Conservation (phyloP, 2,329 filamentous ascomycete species). For the Trichoderma asperellum region DNA sequence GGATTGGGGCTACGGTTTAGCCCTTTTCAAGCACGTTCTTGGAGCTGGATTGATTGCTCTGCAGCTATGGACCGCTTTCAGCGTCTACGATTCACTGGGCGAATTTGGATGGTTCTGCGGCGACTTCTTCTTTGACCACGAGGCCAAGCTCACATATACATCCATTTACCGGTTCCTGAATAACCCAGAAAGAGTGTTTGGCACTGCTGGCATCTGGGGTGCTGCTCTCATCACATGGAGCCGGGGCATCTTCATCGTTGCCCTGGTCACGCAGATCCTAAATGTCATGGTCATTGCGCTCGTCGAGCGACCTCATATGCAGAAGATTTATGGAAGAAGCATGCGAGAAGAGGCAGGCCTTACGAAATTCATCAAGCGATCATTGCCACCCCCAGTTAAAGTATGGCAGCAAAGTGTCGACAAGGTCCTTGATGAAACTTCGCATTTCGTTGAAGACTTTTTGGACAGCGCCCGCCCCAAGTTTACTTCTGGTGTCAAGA, state of each 20-base stretch:
- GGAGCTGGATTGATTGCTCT: conserved; percentile 80
- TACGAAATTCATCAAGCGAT: conserved; percentile 86
- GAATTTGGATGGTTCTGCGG: conserved; percentile 99
- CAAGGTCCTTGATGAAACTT: conserved; percentile 81
- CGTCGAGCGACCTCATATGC: conserved; percentile 96
- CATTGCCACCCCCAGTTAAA: conserved; percentile 80
- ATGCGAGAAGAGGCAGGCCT: conserved; percentile 86
- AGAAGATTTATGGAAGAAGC: conserved; percentile 88
- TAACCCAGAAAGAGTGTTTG: conserved; percentile 93
- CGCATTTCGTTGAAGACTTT: conserved; percentile 89
- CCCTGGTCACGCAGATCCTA: conserved; percentile 81
- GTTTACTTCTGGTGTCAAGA: conserved; percentile 82
- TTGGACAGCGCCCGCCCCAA: conserved; percentile 84
- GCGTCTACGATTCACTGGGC: conserved; percentile 92
- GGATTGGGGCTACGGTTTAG: conserved; percentile 86
- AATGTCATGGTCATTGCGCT: conserved; percentile 88
- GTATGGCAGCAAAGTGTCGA: conserved; percentile 87
- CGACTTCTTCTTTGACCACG: conserved; percentile 95
- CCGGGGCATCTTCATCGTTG: conserved; percentile 81
- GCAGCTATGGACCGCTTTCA: conserved; percentile 89
- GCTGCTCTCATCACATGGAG: conserved; percentile 92
- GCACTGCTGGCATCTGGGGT: conserved; percentile 94
- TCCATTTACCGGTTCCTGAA: conserved; percentile 98
- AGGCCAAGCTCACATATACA: conserved; percentile 87
- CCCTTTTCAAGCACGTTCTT: conserved; percentile 83